Base-by-base conservation (phyloP, 2,329 filamentous ascomycete genomes). In the Colletotrichum sansevieriae region DNA sequence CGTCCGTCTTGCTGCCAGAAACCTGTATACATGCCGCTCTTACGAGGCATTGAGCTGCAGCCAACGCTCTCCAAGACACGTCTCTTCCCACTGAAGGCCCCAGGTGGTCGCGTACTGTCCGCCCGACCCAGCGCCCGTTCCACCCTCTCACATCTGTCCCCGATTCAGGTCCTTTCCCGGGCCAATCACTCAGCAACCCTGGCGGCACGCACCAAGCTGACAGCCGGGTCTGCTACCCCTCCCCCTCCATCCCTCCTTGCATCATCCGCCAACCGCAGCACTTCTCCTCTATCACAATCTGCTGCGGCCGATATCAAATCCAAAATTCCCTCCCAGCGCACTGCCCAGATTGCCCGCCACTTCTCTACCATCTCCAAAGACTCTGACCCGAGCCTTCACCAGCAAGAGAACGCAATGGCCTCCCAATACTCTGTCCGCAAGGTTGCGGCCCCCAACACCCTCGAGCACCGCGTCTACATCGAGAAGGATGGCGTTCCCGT, bases 381-480 rank as follows among this genome's bases (percentile, higher is more conserved):
- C 62, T 69, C 66, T 69, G 66, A 69, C 62, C 66, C 76, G 33
- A 63, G 61, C 60, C 57, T 65, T 65, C 63, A 43, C 57, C 73
- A 67, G 58, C 71, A 39, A 39, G 46, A 51, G 44, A 52, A 73
- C 75, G 85, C 83, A 77, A 90, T 91, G 85, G 82, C 89, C 72
- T 87, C 88, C 71, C 81, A 82, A 72, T 99, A 94, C 87, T 87
- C 86, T 78, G 83, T 92, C 80, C 92, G 95, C 85, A 98, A 97
- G 88, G 87, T 97, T 79, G 96, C 88, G 77, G 90, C 93, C 78
- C 89, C 94, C 78, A 92, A 98, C 88, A 98, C 96, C 76, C 87
- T 97, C 80, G 95, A 98, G 87, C 94, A 97, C 90, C 93, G 96
- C 80, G 91, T 98, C 84, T 99, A 92, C 89, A 90, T 98, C 80